Conservation (phyloP, 441 rosid species). For the Flueggea neowawraea region DNA sequence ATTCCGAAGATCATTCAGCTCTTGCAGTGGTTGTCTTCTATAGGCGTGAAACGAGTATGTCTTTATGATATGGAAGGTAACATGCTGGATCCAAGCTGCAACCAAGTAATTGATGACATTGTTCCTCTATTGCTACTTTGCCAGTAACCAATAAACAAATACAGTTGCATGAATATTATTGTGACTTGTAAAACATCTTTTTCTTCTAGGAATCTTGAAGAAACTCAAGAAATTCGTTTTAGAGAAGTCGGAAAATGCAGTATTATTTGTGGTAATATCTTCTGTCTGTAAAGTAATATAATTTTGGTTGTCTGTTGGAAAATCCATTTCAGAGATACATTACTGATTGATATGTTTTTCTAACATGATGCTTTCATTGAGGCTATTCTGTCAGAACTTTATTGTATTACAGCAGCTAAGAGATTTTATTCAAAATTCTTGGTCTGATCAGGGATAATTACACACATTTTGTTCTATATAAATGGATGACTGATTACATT, state of each 20-base stretch:
- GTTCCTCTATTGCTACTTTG: background rate
- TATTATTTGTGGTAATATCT: slow-evolving; percentile 41
- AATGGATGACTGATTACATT: too few relatives aligned
- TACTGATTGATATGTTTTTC: too few relatives aligned
- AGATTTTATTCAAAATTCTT: too few relatives aligned
- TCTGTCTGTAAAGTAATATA: background rate
- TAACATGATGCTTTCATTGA: too few relatives aligned
- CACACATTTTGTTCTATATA: too few relatives aligned
- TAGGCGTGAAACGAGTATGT: slow-evolving; percentile 68
- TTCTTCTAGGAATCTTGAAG: slow-evolving; percentile 66
- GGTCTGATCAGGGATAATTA: too few relatives aligned
- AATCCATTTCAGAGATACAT: too few relatives aligned
- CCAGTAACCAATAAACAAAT: background rate
- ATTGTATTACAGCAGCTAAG: too few relatives aligned
- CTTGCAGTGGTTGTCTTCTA: slow-evolving; percentile 50
- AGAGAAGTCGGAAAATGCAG: slow-evolving; percentile 33
- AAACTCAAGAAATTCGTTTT: slow-evolving; percentile 59
- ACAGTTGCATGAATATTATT: too few relatives aligned
- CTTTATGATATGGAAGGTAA: slow-evolving; percentile 80
- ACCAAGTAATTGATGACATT: background rate
- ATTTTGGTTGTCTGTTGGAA: background rate
- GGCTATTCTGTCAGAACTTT: too few relatives aligned
- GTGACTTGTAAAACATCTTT: slow-evolving; percentile 1
- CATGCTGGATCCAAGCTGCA: background rate
- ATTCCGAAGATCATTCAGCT: slow-evolving; percentile 46